Evolutionary conservation across 352 stramenopile genomes (phyloP), one percentile per base, ranked within the genome.

Genomic region (Pythium plurisporium): DNA sequence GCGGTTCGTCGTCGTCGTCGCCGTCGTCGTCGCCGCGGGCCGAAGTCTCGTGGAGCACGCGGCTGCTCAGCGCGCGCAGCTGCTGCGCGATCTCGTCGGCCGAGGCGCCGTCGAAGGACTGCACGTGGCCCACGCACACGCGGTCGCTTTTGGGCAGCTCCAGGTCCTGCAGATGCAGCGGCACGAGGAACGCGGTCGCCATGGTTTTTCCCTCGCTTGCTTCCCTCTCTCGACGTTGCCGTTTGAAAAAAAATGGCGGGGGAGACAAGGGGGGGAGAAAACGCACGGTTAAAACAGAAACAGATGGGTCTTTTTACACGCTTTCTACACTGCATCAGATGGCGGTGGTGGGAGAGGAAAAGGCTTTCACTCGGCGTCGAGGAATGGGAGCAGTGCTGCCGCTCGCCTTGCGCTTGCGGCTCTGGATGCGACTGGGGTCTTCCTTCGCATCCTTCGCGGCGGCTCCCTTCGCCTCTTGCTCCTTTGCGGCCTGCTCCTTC

Each of bases 151-250:
- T 87, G 45, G 77, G 62, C 49, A 91, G 70, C 64, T 93, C 83
- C 48, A 93, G 61, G 64, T 93, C 83, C 33, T 82, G 69, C 40
- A 77, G 57, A 55, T 91, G 80, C 56, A 91, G 70, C 55, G 83
- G 83, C 63, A 93, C 79, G 30, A 89, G 70, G 64, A 93, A 93
- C 69, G 89, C 75, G 67, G 82, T 86, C 29, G 45, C 59, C 59
- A 61, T 61, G 42, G 33, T n/a, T n/a, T 61, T 42, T 38, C 29
- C 17, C 29, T 40, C 29, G 8, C 25, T 49, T 10, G n/a, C 19
- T 27, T 43, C 58, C 41, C 30, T 46, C 46, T 8, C 22, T 40
- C 12, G 19, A 15, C 31, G 23, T 36, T 46, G 30, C 17, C 8
- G 43, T 47, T 62, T 47, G 31, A 42, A 60, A 52, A 47, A 62